Conservation (phyloP, 1,284 basidiomycete species). For the Meira miltonrushii region DNA sequence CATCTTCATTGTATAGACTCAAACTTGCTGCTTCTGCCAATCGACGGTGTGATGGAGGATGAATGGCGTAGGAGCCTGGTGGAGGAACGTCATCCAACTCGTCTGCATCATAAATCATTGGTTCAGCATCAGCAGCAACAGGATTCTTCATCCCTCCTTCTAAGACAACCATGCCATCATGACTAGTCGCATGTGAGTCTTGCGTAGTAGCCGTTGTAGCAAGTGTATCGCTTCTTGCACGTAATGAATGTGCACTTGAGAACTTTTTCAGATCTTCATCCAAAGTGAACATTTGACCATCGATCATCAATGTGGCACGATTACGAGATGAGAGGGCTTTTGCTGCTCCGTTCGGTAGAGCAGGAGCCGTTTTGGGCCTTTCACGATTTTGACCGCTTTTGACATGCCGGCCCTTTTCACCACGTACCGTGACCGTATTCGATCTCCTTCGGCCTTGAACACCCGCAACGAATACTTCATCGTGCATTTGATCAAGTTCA, state of each 20-base stretch:
- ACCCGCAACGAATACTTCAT: no score
- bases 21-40: conserved; percentile 6
- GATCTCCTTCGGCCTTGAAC: no score
- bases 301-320: no score
- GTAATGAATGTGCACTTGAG: background rate
- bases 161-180: background rate
- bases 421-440: no score
- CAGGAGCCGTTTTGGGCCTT: no score
- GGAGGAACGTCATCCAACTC: conserved; percentile 9
- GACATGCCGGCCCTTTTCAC: no score
- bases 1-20: conserved; percentile 14
- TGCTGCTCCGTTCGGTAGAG: no score
- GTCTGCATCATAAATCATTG: conserved; percentile 3
- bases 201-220: background rate
- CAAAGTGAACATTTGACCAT: background rate
- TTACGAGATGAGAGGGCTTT: no score
- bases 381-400: no score
- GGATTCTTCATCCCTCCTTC: background rate
- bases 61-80: conserved; percentile 12
- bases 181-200: background rate
- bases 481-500: no score
- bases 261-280: background rate
- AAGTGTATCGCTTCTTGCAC: background rate
- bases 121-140: conserved; percentile 7
- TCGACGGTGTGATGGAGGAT: conserved; percentile 4